Evolutionary conservation across 2,329 filamentous ascomycete species (phyloP), one percentile per base, ranked within the genome.

Genomic region (Colletotrichum gigasporum): DNA sequence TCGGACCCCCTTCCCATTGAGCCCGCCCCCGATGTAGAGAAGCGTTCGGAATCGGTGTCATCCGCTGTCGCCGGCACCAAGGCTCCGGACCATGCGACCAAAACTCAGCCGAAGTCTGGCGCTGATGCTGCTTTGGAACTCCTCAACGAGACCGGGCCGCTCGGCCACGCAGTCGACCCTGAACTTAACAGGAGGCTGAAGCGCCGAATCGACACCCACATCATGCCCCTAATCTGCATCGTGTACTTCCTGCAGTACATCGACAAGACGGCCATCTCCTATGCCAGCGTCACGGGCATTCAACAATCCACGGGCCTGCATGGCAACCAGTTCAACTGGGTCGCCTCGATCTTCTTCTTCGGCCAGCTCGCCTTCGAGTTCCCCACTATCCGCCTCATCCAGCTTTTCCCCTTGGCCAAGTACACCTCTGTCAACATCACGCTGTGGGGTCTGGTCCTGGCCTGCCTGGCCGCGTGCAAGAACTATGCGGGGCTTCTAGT

Each of bases 401-500:
- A 79, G 51, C 58, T 73, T 5, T 78, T 80, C 22, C 78, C 78
- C 8, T 66, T 79, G 11, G 77, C 76, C 2, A 75, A 76, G 32
- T 79, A 78, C 45, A 69, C 73, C n/a, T 75, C 76, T 0, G 62
- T 77, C 59, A 77, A 75, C 52, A 71, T 78, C 5, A 73, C 67
- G 1, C 66, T 78, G 10, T 78, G 77, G 78, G 78, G 76, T 5
- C 48, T 59, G 1, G 67, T 75, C 1, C 78, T 92, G 1, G 80
- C 83, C 57, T 89, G 87, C 71, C 89, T 91, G 71, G 88, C 89
- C 0, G 88, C 84, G 0, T 85, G 87, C 1, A 78, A 82, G 30
- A 85, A 86, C 71, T 92, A 87, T 69, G 77, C 80, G 0, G 86
- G 88, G 1, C 86, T 88, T 0, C 82, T 91, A 20, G 87, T 86